Base-by-base conservation (phyloP, 176 grass and related monocot genomes). In the Oryza nivara region DNA sequence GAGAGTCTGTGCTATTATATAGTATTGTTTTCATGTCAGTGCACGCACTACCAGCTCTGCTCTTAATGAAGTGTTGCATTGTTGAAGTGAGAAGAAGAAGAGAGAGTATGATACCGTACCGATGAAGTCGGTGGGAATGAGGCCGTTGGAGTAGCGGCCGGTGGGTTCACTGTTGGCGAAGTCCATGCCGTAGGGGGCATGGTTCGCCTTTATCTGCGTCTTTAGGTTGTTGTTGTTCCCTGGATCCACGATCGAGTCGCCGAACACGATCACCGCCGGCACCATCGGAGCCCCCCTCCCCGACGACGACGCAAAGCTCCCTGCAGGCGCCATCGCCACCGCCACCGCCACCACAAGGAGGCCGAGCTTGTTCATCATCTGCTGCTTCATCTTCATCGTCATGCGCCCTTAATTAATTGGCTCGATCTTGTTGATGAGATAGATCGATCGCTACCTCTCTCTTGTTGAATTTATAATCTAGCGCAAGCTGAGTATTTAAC, bases 231-330 rank as follows among this genome's bases (percentile, higher is more conserved):
- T 97, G 94, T 93, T 93, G 87, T 97, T 93, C 25, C 94, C 94
- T 0, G 91, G 91, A 77, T 93, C 94, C 0, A 97, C 91, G 76
- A 97, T 93, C 11, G 94, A 97, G 84, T 93, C 94, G 6, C 94
- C 94, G 70, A 97, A 97, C 25, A 88, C 87, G 47, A 96, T 89
- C 61, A 97, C 65, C 46, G 94, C 91, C 48, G 94, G 88, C 76
- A 75, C 77, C 76, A 63, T 16, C 0, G 88, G 77, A 4, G 17
- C 58, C 6, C 16, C 30, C 30, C 30, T 32, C 30, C 30, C 30
- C 30, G 30, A 32, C 30, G 30, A 3, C 30, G 30, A 2, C 30
- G 30, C 30, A 2, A 32, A 32, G 30, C 30, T 32, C 30, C 30
- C 28, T 30, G 28, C 2, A 32, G 30, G 30, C 8, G 58, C 58